These are phyloP conservation scores for Skeletonema costatum DNA, from an alignment of 108 stramenopile genomes.

Conservation along the genomic window DNA sequence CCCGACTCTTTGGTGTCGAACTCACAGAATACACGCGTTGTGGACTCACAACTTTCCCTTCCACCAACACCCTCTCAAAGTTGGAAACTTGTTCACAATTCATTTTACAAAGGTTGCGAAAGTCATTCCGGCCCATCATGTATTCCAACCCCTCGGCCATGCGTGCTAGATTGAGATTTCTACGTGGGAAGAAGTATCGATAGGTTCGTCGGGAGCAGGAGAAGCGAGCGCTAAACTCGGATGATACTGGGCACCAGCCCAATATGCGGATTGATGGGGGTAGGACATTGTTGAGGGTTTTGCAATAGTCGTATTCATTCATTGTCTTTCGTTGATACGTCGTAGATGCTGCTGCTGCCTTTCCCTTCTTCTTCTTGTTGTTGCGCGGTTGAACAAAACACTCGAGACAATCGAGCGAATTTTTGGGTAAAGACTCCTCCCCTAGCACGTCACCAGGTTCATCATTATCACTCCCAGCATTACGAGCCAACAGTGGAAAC, in stretches of 20 bases:
- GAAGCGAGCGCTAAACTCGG: constrained; percentile 95
- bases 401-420: constrained; percentile 49
- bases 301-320: constrained; percentile 88
- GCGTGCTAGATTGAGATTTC: constrained; percentile 65
- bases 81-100: constrained; percentile 93
- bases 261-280: constrained; percentile 91
- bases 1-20: background rate
- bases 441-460: constrained; percentile 38
- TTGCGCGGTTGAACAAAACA: constrained; percentile 59
- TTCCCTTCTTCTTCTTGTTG: constrained; percentile 14
- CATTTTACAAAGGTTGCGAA: constrained; percentile 99
- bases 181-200: constrained; percentile 90
- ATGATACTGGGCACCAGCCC: constrained; percentile 93
- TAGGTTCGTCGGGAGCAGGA: constrained; percentile 86
- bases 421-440: constrained; percentile 69
- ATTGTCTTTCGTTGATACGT: constrained; percentile 44
- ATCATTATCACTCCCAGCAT: constrained; percentile 31
- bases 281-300: constrained; percentile 92
- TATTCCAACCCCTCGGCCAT: constrained; percentile 75
- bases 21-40: constrained; percentile 20
- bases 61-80: constrained; percentile 79
- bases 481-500: constrained; percentile 52
- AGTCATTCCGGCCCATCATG: constrained; percentile 95
- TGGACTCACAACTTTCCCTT: constrained; percentile 54
- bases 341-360: background rate